Base-by-base conservation (phyloP, 768 basidiomycete genomes). In the Boletus tomentosulus region DNA sequence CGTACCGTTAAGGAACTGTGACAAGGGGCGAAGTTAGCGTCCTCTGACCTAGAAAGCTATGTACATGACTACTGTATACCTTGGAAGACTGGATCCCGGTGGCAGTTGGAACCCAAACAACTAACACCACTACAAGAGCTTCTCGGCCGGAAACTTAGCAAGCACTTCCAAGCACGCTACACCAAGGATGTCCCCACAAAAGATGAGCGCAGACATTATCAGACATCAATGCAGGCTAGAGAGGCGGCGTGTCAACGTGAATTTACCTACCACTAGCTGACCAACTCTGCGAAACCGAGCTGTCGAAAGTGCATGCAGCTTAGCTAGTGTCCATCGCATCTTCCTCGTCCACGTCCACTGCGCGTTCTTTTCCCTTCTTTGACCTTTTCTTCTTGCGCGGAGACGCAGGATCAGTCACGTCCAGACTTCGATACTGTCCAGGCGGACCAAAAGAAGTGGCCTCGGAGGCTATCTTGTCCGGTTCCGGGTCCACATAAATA, bases 281-380 rank as follows among this genome's bases (percentile, higher is more conserved):
- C 27, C 27, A 27, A 27, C 27, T 27, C 27, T 27, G 27, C 27
- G 27, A 19, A 19, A 19, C 27, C 27, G 27, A 27, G 27, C 27
- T 27, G 27, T 27, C 27, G 27, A 27, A 3, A 27, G 27, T 27
- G 27, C 27, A 6, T 6, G 8, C 15, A 35, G 13, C 34, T 16
- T 16, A 64, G 11, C 50, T 51, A 4, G 43, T 60, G 33, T 67
- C 64, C 64, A 65, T 63, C 13, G 11, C 46, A 35, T 50, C 57
- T 42, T 58, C 58, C 28, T 57, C 63, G 15, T 65, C 61, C 41
- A 67, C 53, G 12, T 65, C 61, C 45, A 66, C 53, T 12, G 58
- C 62, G 8, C 61, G 65, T 35, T 69, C 65, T 27, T 68, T 69
- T 11, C 66, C 66, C 44, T 66, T 68, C 35, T 42, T 57, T 3